phyloP scores from a whole-genome alignment of 768 basidiomycete genomes.

The Pulveroboletus ravenelii region DNA sequence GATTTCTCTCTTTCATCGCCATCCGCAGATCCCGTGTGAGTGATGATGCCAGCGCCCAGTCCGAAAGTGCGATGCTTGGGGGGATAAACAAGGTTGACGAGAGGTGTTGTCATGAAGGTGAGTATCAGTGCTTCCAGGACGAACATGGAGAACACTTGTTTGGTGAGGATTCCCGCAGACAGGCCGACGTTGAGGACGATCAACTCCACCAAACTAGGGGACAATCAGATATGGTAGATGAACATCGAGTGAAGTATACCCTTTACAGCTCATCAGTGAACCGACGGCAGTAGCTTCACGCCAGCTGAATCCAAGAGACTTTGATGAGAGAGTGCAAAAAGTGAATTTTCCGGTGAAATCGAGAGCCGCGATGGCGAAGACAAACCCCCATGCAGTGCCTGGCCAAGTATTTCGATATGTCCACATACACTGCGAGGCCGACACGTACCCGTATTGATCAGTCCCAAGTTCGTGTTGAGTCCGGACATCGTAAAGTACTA shows the following conservation, averaged over 20 bases:
- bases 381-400: constrained; percentile 86
- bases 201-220: constrained; percentile 73
- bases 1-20: background rate
- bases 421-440: background rate
- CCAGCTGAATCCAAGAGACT: constrained; percentile 66
- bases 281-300: constrained; percentile 84
- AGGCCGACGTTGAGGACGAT: constrained; percentile 96
- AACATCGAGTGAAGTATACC: constrained; percentile 43
- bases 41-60: constrained; percentile 10
- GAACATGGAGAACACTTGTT: constrained; percentile 91
- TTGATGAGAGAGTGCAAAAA: constrained; percentile 71
- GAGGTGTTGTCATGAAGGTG: constrained; percentile 85
- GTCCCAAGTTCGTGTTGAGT: constrained; percentile 82
- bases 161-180: constrained; percentile 68
- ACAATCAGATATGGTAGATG: constrained; percentile 3
- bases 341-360: constrained; percentile 90
- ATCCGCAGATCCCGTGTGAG: background rate
- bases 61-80: constrained; percentile 51
- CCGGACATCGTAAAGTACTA: constrained; percentile 94
- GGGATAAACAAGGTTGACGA: constrained; percentile 66
- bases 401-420: background rate
- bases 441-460: constrained; percentile 66
- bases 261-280: constrained; percentile 93
- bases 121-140: constrained; percentile 79
- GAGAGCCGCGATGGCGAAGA: constrained; percentile 67